Percentiles rank a stretch among this genome's conserved stretches.
phyloP scores from a whole-genome alignment of 78 protist genomes.

The Dictyostelium intermedium region DNA sequence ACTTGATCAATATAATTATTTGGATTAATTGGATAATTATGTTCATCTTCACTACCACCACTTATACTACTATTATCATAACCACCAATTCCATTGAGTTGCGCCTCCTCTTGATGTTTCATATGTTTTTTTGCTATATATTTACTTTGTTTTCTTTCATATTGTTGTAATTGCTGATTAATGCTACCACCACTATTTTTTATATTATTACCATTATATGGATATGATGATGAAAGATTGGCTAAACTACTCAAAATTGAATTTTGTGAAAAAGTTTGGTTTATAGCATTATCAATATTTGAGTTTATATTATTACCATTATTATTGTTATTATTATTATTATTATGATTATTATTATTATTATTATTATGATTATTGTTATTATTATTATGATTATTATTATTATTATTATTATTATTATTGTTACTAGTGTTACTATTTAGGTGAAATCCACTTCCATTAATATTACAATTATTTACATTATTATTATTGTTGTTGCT shows the following conservation, averaged over 20 bases:
- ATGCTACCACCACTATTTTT: background rate
- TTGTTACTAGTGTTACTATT: background rate
- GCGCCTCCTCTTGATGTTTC: conserved; percentile 7
- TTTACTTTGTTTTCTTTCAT: background rate
- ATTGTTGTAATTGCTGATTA: conserved; percentile 1
- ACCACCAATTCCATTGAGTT: background rate
- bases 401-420: background rate
- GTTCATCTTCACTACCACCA: conserved; percentile 8
- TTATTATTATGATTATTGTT: background rate
- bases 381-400: background rate
- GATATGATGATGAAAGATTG: background rate
- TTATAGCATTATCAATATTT: background rate
- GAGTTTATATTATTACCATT: background rate
- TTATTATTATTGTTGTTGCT: background rate
- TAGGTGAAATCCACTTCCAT: background rate
- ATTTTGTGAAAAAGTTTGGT: background rate
- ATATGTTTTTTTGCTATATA: background rate
- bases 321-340: background rate
- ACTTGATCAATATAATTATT: background rate
- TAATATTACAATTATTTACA: background rate
- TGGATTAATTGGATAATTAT: conserved; percentile 8
- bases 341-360: conserved; percentile 1
- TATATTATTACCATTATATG: background rate
- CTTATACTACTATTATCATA: background rate
- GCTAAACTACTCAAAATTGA: conserved; percentile 14